Evolutionary conservation across 768 basidiomycete genomes (phyloP).

Genomic region (Leucocoprinus sp.): DNA sequence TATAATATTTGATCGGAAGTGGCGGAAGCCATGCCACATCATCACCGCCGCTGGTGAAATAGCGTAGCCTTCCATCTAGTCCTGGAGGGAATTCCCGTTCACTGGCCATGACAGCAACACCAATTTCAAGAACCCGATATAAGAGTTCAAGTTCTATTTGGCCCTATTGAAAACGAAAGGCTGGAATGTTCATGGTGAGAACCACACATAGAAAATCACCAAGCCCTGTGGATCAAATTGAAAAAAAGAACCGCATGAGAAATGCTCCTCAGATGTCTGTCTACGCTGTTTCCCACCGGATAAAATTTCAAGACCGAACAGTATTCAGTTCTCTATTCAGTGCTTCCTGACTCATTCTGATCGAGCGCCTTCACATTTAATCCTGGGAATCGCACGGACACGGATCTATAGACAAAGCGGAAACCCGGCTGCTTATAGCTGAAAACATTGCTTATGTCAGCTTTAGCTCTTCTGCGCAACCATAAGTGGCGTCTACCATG

Average conservation of each 20-base stretch:
- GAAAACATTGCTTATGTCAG: slow-evolving; percentile 9
- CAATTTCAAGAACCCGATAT: not conserved
- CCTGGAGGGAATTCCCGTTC: slow-evolving; percentile 35
- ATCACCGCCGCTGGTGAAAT: slow-evolving; percentile 31
- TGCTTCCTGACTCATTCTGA: too few relatives aligned
- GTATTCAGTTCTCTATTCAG: too few relatives aligned
- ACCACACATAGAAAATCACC: too few relatives aligned
- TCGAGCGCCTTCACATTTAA: too few relatives aligned
- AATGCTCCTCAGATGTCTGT: too few relatives aligned
- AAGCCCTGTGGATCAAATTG: too few relatives aligned
- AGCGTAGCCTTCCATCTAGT: slow-evolving; percentile 24
- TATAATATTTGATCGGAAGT: slow-evolving; percentile 42
- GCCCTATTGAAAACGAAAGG: not conserved
- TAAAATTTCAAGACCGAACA: too few relatives aligned
- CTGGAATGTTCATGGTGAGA: not conserved
- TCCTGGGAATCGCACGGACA: not conserved
- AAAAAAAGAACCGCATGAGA: too few relatives aligned
- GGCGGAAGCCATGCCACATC: slow-evolving; percentile 40
- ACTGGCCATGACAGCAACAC: slow-evolving; percentile 2
- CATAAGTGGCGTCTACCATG: not conserved
- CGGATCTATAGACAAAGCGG: not conserved
- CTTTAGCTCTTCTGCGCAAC: slow-evolving; percentile 4
- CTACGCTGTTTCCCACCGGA: too few relatives aligned
- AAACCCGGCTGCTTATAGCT: not conserved
- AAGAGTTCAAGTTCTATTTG: not conserved